Percentiles rank a stretch among this genome's conserved stretches.
Conservation (phyloP, 2,329 filamentous ascomycete genomes). For the Rhinocladiella similis region DNA sequence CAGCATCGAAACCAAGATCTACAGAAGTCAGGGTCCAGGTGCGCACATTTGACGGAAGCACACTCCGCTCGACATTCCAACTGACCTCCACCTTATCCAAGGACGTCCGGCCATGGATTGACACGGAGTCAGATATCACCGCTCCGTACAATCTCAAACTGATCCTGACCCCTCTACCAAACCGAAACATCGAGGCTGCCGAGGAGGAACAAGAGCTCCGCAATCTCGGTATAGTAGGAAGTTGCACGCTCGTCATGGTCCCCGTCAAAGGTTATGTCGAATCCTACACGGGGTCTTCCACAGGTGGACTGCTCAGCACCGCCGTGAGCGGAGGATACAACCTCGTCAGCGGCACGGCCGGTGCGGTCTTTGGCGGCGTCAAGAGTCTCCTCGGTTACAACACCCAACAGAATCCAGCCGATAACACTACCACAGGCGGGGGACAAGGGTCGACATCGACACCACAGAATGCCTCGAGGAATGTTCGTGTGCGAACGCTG, state of each 20-base stretch:
- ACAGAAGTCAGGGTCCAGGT: constrained; percentile 67
- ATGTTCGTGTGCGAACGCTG: constrained; percentile 53
- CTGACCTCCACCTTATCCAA: constrained; percentile 61
- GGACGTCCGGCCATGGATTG: constrained; percentile 77
- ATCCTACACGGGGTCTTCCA: constrained; percentile 51
- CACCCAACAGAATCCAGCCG: constrained; percentile 11
- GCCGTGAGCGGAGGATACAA: constrained; percentile 45
- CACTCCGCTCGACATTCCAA: constrained; percentile 71
- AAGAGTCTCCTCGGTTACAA: constrained; percentile 47
- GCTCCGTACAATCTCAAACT: constrained; percentile 81
- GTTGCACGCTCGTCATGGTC: constrained; percentile 78
- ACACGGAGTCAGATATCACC: constrained; percentile 58
- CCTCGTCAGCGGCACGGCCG: constrained; percentile 45
- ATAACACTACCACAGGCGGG: constrained; percentile 2
- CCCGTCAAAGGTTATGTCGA: constrained; percentile 64
- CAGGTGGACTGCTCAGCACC: constrained; percentile 33
- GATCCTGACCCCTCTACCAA: constrained; percentile 75
- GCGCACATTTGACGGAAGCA: constrained; percentile 80
- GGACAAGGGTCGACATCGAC: constrained; percentile 22
- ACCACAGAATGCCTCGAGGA: constrained; percentile 15
- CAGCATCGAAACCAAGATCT: constrained; percentile 24
- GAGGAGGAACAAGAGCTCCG: constrained; percentile 71
- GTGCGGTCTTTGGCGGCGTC: constrained; percentile 43
- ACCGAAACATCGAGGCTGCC: constrained; percentile 68
- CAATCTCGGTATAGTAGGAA: constrained; percentile 73